Base-by-base conservation (phyloP, 1,284 basidiomycete species). In the Naganishia cerealis region DNA sequence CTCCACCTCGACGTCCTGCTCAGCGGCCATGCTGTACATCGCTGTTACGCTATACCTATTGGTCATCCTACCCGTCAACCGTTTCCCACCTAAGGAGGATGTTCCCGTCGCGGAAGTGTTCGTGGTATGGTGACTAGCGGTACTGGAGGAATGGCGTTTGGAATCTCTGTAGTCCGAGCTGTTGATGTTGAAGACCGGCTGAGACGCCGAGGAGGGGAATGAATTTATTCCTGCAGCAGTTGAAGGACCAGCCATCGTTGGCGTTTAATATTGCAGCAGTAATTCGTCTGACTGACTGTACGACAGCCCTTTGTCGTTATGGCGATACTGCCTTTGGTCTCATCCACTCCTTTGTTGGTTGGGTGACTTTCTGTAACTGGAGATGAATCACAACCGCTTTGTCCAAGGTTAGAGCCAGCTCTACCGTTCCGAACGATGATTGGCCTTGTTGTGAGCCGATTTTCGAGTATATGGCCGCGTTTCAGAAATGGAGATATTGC, bases 1-100 rank as follows among this genome's bases (percentile, higher is more conserved):
- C 81, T 98, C 94, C 53, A 98, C 91, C 79, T 99, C 96, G 36
- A 96, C 90, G 78, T 99, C 95, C 84, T 97, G 93, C 81, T 99
- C 94, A 36, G 94, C 95, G 13, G 94, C 94, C 88, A 99, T 93
- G 75, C 90, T 93, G 81, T 97, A 98, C 75, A 98, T 86, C 26
- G 92, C 92, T 66, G 92, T 97, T 70, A 97, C 94, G 77, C 90
- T 92, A 83, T 96, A 97, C 67, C 94, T 89, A 82, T 98, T 97
- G 70, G 92, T 94, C 81, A 94, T 96, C 79, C 94, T 84, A 83
- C 91, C 92, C 42, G 90, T 56, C 24, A 46, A 36, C 46, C 59
- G 48, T 36, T 48, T 63, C 21, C 61, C 46, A 9, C 38, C 55
- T 10, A 40, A 18, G 10, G 53, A 33, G 15, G 39, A 21, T 13